Percentiles rank a stretch among this genome's conserved stretches.
Conservation (phyloP, 2,329 filamentous ascomycete species). For the Cladosporium velox region DNA sequence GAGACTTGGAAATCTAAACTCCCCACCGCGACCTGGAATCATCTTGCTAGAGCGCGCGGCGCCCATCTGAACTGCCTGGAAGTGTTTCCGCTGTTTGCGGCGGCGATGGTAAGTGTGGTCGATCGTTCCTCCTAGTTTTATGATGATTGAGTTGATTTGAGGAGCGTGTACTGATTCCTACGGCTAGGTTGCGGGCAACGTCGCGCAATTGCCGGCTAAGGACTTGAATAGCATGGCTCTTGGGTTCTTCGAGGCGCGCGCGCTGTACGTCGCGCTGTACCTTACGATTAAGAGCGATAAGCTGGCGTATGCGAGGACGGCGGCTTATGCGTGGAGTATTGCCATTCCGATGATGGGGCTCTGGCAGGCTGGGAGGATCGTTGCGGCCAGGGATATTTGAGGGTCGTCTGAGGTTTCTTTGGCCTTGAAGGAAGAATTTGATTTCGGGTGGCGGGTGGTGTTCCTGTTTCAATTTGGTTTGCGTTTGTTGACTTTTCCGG, state of each 20-base stretch:
- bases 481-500: not conserved
- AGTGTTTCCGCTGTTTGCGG: conserved; percentile 44
- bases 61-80: conserved; percentile 52
- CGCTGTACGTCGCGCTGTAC: conserved; percentile 30
- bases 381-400: conserved; percentile 1
- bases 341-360: conserved; percentile 30
- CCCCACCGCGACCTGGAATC: conserved; percentile 28
- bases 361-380: conserved; percentile 27
- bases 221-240: conserved; percentile 29
- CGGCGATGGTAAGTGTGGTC: conserved; percentile 39
- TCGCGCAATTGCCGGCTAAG: conserved; percentile 26
- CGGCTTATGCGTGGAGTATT: conserved; percentile 32
- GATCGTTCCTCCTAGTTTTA: no score
- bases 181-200: conserved; percentile 27
- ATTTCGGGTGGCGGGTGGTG: not conserved
- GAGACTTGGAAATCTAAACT: conserved; percentile 31
- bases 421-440: not conserved
- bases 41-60: conserved; percentile 29
- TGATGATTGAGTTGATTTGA: not conserved
- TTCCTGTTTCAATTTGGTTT: not conserved
- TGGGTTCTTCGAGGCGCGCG: conserved; percentile 28
- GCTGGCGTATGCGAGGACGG: conserved; percentile 30
- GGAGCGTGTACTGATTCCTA: no score
- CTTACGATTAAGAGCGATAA: conserved; percentile 28
- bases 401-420: not conserved